A percentile compares a stretch with the other conserved stretches of the same genome.
These are phyloP conservation scores for Phytophthora multivora DNA, from an alignment of 352 stramenopile species.

Conservation along the genomic window DNA sequence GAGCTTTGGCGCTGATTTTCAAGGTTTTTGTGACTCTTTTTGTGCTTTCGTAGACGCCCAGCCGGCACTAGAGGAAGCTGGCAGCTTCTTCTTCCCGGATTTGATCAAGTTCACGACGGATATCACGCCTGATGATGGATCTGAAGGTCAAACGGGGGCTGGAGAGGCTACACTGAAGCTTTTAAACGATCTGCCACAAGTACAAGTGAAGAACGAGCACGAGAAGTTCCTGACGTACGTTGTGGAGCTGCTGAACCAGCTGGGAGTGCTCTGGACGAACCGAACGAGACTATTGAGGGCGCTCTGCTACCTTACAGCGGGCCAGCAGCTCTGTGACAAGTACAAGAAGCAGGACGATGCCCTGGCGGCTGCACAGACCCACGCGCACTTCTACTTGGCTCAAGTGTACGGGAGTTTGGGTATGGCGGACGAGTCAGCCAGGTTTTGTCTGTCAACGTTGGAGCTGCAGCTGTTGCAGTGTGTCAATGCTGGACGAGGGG, in stretches of 20 bases:
- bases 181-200: slow-evolving; percentile 22
- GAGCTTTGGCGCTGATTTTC: too few species aligned
- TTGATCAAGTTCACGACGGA: slow-evolving; percentile 37
- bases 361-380: slow-evolving; percentile 35
- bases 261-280: slow-evolving; percentile 75
- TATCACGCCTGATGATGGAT: slow-evolving; percentile 23
- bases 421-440: slow-evolving; percentile 53
- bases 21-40: not conserved
- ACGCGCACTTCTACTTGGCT: slow-evolving; percentile 74
- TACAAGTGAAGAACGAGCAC: slow-evolving; percentile 17
- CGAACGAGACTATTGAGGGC: slow-evolving; percentile 46
- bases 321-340: slow-evolving; percentile 28
- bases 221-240: slow-evolving; percentile 28
- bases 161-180: slow-evolving; percentile 1
- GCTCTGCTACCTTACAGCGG: slow-evolving; percentile 62
- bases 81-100: slow-evolving; percentile 43
- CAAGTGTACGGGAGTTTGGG: slow-evolving; percentile 67
- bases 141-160: not conserved
- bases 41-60: slow-evolving; percentile 49
- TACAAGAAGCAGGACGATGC: slow-evolving; percentile 7
- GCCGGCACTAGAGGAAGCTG: slow-evolving; percentile 51
- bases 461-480: slow-evolving; percentile 53
- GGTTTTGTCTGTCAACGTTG: slow-evolving; percentile 68
- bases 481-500: slow-evolving; percentile 4
- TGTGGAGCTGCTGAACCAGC: slow-evolving; percentile 59